Percentiles rank a stretch among this genome's conserved stretches.
phyloP scores from a whole-genome alignment of 768 basidiomycete genomes.

The Mycena amicta region DNA sequence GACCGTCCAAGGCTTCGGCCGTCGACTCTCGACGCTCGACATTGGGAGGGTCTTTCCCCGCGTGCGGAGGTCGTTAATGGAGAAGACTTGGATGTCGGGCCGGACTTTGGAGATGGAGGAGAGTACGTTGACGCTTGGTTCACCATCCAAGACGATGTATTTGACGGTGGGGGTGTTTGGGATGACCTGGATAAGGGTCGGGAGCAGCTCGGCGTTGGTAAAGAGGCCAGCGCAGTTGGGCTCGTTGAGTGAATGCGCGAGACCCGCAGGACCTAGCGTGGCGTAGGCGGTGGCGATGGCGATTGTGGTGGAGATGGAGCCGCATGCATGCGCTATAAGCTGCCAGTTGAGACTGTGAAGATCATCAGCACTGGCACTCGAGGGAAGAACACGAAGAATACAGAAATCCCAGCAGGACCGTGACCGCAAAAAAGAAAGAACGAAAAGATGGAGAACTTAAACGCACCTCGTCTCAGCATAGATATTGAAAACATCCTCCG shows the following conservation, averaged over 20 bases:
- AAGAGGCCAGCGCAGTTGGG: constrained; percentile 20
- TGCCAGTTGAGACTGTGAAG: constrained; percentile 83
- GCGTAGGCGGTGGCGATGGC: constrained; percentile 97
- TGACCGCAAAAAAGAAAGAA: constrained; percentile 1
- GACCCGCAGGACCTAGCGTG: constrained; percentile 86
- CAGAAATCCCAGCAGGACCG: no score
- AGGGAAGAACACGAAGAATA: no score
- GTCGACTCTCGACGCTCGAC: constrained; percentile 51
- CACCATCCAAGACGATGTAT: constrained; percentile 85
- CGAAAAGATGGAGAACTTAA: constrained; percentile 4
- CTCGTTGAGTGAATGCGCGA: constrained; percentile 88
- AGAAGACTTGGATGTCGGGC: constrained; percentile 60
- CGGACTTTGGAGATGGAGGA: constrained; percentile 59
- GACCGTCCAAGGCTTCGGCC: constrained; percentile 45
- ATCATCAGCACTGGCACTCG: constrained; percentile 7
- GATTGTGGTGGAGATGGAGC: constrained; percentile 76
- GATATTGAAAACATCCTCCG: constrained; percentile 83
- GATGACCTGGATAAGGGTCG: constrained; percentile 73
- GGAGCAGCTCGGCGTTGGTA: constrained; percentile 86
- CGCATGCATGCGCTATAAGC: constrained; percentile 80
- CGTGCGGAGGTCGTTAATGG: constrained; percentile 70
- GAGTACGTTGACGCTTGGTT: constrained; percentile 51
- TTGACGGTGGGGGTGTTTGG: constrained; percentile 74
- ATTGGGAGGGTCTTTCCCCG: constrained; percentile 60
- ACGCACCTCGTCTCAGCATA: constrained; percentile 85